Conservation (phyloP, 1,284 basidiomycete genomes). For the Tranzscheliella williamsii region DNA sequence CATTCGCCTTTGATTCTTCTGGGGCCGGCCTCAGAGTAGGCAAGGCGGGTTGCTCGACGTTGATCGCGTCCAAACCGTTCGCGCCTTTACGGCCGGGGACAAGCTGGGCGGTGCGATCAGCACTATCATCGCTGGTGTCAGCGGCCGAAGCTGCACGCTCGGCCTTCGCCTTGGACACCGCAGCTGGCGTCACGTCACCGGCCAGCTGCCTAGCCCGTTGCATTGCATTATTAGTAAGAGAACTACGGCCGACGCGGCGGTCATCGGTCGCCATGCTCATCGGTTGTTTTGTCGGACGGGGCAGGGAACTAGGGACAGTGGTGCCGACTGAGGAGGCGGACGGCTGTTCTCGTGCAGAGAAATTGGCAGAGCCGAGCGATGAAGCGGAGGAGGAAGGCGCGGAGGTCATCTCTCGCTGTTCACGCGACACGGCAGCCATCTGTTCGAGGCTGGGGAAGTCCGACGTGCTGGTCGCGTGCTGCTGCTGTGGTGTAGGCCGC, state of each 20-base stretch:
- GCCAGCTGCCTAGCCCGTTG: constrained; percentile 26
- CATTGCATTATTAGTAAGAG: constrained; percentile 31
- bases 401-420: constrained; percentile 21
- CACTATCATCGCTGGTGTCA: constrained; percentile 16
- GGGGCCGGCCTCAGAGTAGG: constrained; percentile 16
- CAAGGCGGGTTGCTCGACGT: constrained; percentile 24
- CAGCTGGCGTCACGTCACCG: constrained; percentile 33
- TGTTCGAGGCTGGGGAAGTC: constrained; percentile 35
- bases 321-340: constrained; percentile 12
- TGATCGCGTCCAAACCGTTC: constrained; percentile 5
- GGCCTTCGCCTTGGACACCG: constrained; percentile 24
- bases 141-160: constrained; percentile 7
- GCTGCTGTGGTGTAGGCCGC: neutral
- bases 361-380: neutral
- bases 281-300: constrained; percentile 3
- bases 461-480: neutral
- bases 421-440: constrained; percentile 35
- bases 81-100: constrained; percentile 16
- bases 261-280: constrained; percentile 1
- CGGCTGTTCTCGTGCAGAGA: neutral
- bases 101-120: constrained; percentile 20
- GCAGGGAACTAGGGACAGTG: constrained; percentile 22
- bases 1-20: constrained; percentile 19
- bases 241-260: constrained; percentile 15
- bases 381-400: neutral